Conservation (phyloP, 805 yeast species). For the Candida montana region DNA sequence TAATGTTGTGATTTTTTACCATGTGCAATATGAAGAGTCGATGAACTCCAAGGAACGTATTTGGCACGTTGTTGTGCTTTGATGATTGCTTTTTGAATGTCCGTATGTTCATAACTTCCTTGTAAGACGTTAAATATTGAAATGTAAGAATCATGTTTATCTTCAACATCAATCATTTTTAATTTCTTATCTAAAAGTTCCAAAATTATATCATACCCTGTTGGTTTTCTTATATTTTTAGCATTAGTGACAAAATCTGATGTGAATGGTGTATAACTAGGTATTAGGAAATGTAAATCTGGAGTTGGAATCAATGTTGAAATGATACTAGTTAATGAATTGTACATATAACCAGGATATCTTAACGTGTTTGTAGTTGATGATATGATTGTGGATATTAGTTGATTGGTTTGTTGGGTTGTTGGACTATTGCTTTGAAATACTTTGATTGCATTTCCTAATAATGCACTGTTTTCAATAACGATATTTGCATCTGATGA, state of each 20-base stretch:
- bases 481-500: conserved; percentile 85
- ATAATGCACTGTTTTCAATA: conserved; percentile 83
- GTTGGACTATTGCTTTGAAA: conserved; percentile 56
- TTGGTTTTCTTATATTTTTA: conserved; percentile 57
- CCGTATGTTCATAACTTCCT: conserved; percentile 61
- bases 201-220: conserved; percentile 80
- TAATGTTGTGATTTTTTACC: conserved; percentile 66
- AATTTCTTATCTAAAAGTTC: conserved; percentile 76
- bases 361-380: conserved; percentile 82
- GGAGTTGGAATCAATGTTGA: conserved; percentile 86
- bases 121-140: conserved; percentile 66
- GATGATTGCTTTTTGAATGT: conserved; percentile 60
- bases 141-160: conserved; percentile 48
- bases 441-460: conserved; percentile 61
- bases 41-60: conserved; percentile 84
- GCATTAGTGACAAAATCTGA: conserved; percentile 58
- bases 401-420: conserved; percentile 66
- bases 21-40: conserved; percentile 70
- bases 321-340: conserved; percentile 73
- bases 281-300: conserved; percentile 65
- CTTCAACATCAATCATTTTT: conserved; percentile 56
- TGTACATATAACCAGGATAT: conserved; percentile 89
- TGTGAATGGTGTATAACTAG: conserved; percentile 75
- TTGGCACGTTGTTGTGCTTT: conserved; percentile 61
- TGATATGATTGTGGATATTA: conserved; percentile 80